phyloP scores from a whole-genome alignment of 768 basidiomycete species.

The Hericium erinaceus region DNA sequence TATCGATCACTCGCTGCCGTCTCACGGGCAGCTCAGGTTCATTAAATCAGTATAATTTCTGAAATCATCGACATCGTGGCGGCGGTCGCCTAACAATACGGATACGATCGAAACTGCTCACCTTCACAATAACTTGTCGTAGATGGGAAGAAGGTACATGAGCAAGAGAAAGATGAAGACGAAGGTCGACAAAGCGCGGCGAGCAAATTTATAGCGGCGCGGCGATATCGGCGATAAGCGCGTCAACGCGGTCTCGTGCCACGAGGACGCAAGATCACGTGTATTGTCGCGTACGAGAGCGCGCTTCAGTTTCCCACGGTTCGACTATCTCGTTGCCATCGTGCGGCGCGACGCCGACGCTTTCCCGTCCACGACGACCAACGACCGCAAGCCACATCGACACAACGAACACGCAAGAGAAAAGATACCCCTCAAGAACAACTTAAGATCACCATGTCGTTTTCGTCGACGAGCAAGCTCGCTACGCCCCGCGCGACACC shows the following conservation, averaged over 20 bases:
- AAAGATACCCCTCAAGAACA: not conserved
- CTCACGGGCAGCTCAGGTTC: conserved; percentile 21
- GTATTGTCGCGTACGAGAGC: not conserved
- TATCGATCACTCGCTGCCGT: conserved; percentile 11
- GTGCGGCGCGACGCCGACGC: not conserved
- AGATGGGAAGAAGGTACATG: too few species aligned
- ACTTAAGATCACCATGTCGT: not conserved
- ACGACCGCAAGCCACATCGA: not conserved
- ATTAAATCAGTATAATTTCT: conserved; percentile 23
- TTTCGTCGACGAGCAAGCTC: not conserved
- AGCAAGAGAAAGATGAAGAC: not conserved
- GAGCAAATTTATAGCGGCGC: not conserved
- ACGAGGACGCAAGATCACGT: not conserved
- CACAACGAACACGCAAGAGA: not conserved
- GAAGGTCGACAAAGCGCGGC: too few species aligned
- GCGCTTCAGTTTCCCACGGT: conserved; percentile 1
- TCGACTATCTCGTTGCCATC: not conserved
- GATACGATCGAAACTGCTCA: not conserved
- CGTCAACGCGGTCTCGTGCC: not conserved
- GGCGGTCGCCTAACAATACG: not conserved
- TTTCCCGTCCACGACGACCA: not conserved
- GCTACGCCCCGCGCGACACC: not conserved
- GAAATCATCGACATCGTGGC: conserved; percentile 16
- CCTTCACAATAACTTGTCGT: not conserved
- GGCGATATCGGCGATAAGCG: not conserved